phyloP scores from a whole-genome alignment of 495 filamentous ascomycete genomes.

The Trichoderma gamsii region DNA sequence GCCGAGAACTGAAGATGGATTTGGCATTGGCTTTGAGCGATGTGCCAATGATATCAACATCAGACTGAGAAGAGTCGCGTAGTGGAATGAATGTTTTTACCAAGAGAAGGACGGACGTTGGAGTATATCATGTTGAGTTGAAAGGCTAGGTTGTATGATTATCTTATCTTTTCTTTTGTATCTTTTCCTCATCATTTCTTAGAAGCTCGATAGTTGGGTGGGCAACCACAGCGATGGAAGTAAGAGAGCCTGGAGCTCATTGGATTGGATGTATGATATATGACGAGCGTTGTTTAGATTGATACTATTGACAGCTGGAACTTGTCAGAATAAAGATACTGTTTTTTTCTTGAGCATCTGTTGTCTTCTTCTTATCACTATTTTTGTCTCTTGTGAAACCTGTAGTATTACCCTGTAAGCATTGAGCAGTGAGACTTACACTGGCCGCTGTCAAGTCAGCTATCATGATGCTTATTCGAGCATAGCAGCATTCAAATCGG shows the following conservation, averaged over 20 bases:
- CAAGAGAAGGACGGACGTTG: neutral
- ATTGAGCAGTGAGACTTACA: too few relatives aligned
- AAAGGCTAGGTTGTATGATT: neutral
- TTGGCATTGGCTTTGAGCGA: conserved; percentile 12
- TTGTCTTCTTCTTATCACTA: too few relatives aligned
- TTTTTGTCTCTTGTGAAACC: too few relatives aligned
- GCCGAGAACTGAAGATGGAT: conserved; percentile 5
- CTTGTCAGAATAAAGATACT: neutral
- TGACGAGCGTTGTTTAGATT: neutral
- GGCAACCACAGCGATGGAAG: neutral
- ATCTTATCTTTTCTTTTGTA: neutral
- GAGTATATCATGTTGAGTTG: neutral
- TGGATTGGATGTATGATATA: neutral
- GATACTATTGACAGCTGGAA: neutral
- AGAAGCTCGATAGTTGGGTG: neutral
- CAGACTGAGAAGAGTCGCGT: neutral
- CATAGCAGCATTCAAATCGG: too few relatives aligned
- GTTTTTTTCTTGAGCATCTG: too few relatives aligned
- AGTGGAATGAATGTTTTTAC: neutral
- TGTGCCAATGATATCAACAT: conserved; percentile 6
- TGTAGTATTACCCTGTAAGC: too few relatives aligned
- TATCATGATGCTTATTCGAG: too few relatives aligned
- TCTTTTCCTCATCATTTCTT: neutral
- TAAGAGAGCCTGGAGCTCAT: neutral
- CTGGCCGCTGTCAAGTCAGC: too few relatives aligned